Evolutionary conservation across 805 yeast genomes (phyloP).

Genomic region (Wickerhamiella parazyma): DNA sequence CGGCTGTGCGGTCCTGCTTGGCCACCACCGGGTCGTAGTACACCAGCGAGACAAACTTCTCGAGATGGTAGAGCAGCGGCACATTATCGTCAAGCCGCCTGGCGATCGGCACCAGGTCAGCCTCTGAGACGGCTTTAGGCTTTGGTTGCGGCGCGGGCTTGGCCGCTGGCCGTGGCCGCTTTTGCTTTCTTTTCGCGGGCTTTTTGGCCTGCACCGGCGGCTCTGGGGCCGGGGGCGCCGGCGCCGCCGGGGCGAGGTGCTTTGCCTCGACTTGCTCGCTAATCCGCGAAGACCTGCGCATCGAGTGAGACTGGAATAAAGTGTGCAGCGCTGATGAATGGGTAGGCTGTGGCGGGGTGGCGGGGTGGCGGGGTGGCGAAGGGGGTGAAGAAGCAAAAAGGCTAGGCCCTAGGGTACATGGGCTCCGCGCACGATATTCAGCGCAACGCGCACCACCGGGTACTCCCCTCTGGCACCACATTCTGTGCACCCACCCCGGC

Average conservation of each 20-base stretch:
- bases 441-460: too few species aligned
- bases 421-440: too few species aligned
- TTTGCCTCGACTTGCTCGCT: constrained; percentile 7
- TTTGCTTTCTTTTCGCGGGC: constrained; percentile 1
- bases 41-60: constrained; percentile 29
- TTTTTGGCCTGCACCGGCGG: constrained; percentile 1
- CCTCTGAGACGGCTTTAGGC: not conserved
- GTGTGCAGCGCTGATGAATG: not conserved
- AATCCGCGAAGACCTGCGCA: constrained; percentile 8
- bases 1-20: constrained; percentile 23
- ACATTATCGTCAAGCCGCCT: constrained; percentile 27
- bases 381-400: too few species aligned
- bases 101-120: constrained; percentile 14
- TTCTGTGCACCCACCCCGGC: not conserved
- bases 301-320: not conserved
- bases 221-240: not conserved
- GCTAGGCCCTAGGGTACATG: too few species aligned
- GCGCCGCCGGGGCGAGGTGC: not conserved
- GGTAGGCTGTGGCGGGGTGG: not conserved
- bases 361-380: not conserved
- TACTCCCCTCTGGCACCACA: too few species aligned
- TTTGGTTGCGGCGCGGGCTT: not conserved
- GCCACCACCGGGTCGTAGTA: constrained; percentile 27
- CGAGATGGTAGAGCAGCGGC: constrained; percentile 28
- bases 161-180: not conserved